These are phyloP conservation scores for Mortierella sp. DNA, from an alignment of 371 early-diverging fungal genomes.

Conservation along the genomic window DNA sequence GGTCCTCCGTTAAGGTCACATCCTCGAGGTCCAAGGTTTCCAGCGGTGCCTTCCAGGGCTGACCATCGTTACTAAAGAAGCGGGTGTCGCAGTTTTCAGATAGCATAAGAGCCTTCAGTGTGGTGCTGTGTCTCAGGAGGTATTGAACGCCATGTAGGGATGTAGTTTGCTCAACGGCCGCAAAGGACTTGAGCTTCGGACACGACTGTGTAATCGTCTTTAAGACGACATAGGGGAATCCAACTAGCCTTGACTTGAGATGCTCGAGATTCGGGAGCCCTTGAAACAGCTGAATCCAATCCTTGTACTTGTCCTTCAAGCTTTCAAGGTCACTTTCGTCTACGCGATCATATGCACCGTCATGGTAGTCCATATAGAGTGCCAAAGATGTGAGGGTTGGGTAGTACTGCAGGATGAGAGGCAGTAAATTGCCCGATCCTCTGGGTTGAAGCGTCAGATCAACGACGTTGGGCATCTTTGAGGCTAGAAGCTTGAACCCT, in stretches of 20 bases:
- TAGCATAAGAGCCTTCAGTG: not conserved
- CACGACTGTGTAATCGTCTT: conserved; percentile 6
- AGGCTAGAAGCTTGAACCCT: not conserved
- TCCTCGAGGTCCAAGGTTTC: not conserved
- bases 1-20: not conserved
- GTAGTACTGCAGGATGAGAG: not conserved
- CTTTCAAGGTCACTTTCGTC: not conserved
- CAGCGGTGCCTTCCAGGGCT: conserved; percentile 18
- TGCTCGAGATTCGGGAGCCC: conserved; percentile 3
- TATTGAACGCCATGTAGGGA: conserved; percentile 1
- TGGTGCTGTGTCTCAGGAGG: not conserved
- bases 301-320: not conserved
- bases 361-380: not conserved
- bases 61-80: not conserved
- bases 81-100: not conserved
- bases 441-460: not conserved
- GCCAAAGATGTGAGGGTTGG: conserved; percentile 6
- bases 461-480: conserved; percentile 2
- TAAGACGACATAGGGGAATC: conserved; percentile 1
- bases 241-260: not conserved
- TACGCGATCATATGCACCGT: too few species aligned
- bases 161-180: not conserved
- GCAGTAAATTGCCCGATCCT: not conserved
- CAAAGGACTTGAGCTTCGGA: not conserved
- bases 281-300: conserved; percentile 12